Evolutionary conservation across 2,329 filamentous ascomycete species (phyloP).

Genomic region (Aspergillus thermomutatus): DNA sequence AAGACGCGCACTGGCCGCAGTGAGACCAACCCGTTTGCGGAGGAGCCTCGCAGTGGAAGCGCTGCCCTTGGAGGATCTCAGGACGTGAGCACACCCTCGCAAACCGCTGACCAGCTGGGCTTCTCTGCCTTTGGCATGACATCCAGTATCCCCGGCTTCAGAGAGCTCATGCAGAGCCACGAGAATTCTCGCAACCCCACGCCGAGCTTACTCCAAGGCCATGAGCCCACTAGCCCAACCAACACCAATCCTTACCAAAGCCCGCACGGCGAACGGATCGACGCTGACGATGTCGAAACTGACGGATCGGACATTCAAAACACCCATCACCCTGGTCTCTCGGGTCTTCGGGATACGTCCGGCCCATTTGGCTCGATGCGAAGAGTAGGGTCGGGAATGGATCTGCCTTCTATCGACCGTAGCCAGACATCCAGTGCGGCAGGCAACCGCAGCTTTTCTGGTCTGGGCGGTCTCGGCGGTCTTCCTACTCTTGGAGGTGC

Average conservation of each 20-base stretch:
- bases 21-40: conserved; percentile 47
- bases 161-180: conserved; percentile 56
- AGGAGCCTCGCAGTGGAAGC: conserved; percentile 54
- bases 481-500: conserved; percentile 54
- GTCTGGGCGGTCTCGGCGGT: conserved; percentile 50
- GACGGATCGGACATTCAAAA: conserved; percentile 54
- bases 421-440: conserved; percentile 90
- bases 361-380: conserved; percentile 55
- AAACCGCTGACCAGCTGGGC: conserved; percentile 52
- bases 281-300: conserved; percentile 60
- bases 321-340: conserved; percentile 50
- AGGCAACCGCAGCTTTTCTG: conserved; percentile 65
- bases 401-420: conserved; percentile 69
- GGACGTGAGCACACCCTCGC: conserved; percentile 58
- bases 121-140: conserved; percentile 62
- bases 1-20: conserved; percentile 47
- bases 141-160: conserved; percentile 54
- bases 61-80: conserved; percentile 73
- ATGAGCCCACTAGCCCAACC: conserved; percentile 81
- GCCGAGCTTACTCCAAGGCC: conserved; percentile 47
- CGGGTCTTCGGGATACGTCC: conserved; percentile 51
- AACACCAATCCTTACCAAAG: conserved; percentile 97
- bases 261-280: conserved; percentile 70
- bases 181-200: conserved; percentile 57
- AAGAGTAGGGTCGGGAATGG: conserved; percentile 53